These are phyloP conservation scores for Gracilaria caudata DNA, from an alignment of 23 red algal genomes.

Conservation along the genomic window DNA sequence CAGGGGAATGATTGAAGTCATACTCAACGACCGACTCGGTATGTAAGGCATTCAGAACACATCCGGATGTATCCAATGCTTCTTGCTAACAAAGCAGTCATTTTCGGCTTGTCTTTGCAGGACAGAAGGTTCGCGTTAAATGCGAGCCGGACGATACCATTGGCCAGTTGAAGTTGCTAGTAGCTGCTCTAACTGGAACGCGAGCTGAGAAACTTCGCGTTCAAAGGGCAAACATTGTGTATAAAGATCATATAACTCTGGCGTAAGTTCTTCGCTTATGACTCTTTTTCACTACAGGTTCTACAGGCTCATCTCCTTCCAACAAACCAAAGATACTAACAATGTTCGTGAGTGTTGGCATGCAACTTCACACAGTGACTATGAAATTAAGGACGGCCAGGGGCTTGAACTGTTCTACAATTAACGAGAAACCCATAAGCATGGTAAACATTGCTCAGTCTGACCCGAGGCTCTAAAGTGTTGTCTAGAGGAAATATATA, in stretches of 20 bases:
- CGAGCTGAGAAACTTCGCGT: slow-evolving; percentile 84
- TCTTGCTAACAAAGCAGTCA: background rate
- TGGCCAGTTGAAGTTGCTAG: slow-evolving; percentile 78
- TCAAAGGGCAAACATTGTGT: slow-evolving; percentile 86
- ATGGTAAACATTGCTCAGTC: background rate
- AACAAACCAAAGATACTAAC: background rate
- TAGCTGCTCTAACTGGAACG: slow-evolving; percentile 87
- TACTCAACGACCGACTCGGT: slow-evolving; percentile 75
- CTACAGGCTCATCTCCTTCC: background rate
- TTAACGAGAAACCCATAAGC: slow-evolving; percentile 2
- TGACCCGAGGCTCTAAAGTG: background rate
- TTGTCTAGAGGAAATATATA: background rate
- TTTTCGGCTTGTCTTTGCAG: slow-evolving; percentile 13
- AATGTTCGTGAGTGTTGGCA: background rate
- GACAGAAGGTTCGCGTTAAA: slow-evolving; percentile 74
- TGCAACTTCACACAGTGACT: slow-evolving; percentile 58
- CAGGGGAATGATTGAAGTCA: slow-evolving; percentile 70
- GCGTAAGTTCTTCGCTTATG: slow-evolving; percentile 50
- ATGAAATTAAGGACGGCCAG: slow-evolving; percentile 87
- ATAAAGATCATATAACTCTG: slow-evolving; percentile 88
- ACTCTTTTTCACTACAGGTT: background rate
- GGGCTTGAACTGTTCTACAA: slow-evolving; percentile 90
- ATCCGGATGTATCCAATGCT: background rate
- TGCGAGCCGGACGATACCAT: slow-evolving; percentile 94
- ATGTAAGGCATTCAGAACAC: slow-evolving; percentile 21